Base-by-base conservation (phyloP, 2,329 filamentous ascomycete genomes). In the Fusarium sp. region DNA sequence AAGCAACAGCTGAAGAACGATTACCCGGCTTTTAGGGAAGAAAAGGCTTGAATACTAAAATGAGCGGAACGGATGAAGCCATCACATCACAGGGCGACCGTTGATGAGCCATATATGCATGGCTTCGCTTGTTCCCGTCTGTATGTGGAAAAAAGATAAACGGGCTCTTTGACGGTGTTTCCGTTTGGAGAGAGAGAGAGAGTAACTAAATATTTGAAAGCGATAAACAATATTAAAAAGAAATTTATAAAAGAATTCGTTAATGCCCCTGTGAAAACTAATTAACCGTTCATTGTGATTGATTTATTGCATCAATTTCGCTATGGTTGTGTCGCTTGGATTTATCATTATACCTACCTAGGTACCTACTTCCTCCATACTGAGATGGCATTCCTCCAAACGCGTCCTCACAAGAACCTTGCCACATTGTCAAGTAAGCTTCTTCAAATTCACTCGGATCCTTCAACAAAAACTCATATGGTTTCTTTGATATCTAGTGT, bases 71-170 rank as follows among this genome's bases (percentile, higher is more conserved):
- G 62, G 56, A 44, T 56, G 46, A 60, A 68, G 62, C 53, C 62
- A 71, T 62, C 32, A 33, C 56, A 68, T 65, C 62, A 63, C 35
- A 62, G 35, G 69, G 50, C 51, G 47, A 46, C 45, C 66, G 68
- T 61, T 69, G 22, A 23, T 40, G 49, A 50, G 66, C 65, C 55
- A 58, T 59, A 30, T 47, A 32, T 40, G 56, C 35, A 33, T 52
- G 65, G 68, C 58, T 68, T 65, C 68, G 62, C 62, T 57, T 70
- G 62, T 59, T 71, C 63, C 68, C 56, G 65, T 57, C 25, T 55
- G 43, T n/a, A 45, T 37, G 40, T 40, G 57, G 44, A 52, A 45
- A 51, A 53, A 43, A 32, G 23, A 20, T 40, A 30, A 27, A 39
- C 27, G 37, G 13, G n/a, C 22, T 39, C 17, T 50, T 20, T 23